Conservation (phyloP, 345 rosid species). For the Dovyalis caffra region DNA sequence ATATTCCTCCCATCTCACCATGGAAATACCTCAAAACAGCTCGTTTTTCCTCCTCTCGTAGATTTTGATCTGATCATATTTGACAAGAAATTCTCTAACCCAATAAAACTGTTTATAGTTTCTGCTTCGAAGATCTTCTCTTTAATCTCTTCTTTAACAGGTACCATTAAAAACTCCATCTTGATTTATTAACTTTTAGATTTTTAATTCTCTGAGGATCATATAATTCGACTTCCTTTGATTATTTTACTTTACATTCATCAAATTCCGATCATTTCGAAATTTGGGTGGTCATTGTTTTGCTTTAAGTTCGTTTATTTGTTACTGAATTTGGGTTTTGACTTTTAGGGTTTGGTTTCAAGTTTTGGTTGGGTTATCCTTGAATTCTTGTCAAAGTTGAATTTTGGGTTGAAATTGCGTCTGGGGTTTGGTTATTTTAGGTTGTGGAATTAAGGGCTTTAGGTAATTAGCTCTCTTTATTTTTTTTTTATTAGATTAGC, state of each 20-base stretch:
- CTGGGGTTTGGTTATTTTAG: conserved; percentile 9
- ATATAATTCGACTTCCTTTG: background rate
- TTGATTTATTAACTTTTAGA: background rate
- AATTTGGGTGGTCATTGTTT: background rate
- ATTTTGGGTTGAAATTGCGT: background rate
- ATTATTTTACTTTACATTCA: background rate
- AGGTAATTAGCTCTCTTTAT: background rate
- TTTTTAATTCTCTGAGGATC: background rate
- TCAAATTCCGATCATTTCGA: background rate
- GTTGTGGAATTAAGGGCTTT: background rate
- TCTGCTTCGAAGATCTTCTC: conserved; percentile 3
- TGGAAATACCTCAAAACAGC: background rate
- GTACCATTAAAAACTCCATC: background rate
- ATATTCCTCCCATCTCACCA: background rate
- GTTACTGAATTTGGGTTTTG: background rate
- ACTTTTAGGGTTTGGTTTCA: background rate
- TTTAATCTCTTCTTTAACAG: background rate
- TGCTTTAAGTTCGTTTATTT: background rate
- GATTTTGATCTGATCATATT: background rate
- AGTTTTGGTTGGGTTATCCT: background rate
- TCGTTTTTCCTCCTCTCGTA: too few relatives aligned
- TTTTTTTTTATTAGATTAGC: conserved; percentile 7
- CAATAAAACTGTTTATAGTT: background rate
- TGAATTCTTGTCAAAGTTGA: background rate
- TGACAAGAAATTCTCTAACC: background rate